Evolutionary conservation across 345 rosid species (phyloP).

Genomic region (Mallotus nudiflorus): DNA sequence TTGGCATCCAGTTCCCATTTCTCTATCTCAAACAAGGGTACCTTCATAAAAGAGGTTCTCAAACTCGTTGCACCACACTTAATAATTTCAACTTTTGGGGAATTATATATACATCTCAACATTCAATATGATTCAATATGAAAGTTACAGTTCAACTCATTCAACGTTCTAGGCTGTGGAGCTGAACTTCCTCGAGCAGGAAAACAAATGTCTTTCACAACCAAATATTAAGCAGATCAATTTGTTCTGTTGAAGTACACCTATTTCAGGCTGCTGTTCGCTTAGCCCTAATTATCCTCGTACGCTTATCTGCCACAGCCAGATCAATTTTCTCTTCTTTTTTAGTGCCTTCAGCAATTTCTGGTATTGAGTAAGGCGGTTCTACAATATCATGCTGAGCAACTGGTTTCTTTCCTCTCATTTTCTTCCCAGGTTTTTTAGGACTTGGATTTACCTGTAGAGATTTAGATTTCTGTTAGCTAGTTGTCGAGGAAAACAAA

Average conservation of each 20-base stretch:
- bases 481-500: background rate
- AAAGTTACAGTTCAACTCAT: background rate
- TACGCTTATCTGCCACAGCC: background rate
- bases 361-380: slow-evolving; percentile 9
- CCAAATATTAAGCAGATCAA: background rate
- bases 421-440: slow-evolving; percentile 33
- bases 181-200: background rate
- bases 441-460: slow-evolving; percentile 43
- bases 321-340: slow-evolving; percentile 7
- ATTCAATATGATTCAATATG: background rate
- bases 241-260: background rate
- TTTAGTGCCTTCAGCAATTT: slow-evolving; percentile 13
- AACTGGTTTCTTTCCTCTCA: slow-evolving; percentile 28
- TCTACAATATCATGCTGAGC: slow-evolving; percentile 9
- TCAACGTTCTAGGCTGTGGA: background rate
- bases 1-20: background rate
- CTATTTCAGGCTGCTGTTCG: slow-evolving; percentile 11
- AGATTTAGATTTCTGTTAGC: slow-evolving; percentile 11
- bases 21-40: background rate
- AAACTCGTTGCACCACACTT: background rate
- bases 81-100: background rate
- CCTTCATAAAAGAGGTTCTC: background rate
- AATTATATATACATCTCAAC: background rate
- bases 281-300: slow-evolving; percentile 17
- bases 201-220: background rate